Conservation (phyloP, 164 flowering plant genomes). For the Paratinospora sagittata region DNA sequence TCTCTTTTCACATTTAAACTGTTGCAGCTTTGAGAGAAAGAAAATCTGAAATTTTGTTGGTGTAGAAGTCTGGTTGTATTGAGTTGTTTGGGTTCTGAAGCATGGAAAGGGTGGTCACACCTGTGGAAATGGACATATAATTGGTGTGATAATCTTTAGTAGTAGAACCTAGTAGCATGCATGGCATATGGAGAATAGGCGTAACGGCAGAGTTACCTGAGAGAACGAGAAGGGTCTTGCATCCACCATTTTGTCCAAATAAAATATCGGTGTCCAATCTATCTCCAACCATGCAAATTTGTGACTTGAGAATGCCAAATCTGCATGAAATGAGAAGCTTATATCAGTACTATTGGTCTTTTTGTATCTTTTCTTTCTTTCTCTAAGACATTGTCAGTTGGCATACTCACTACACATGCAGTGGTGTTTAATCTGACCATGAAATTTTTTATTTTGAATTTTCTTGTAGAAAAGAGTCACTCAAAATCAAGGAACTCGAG, state of each 20-base stretch:
- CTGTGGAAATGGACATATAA: slow-evolving; percentile 25
- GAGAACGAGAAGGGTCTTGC: slow-evolving; percentile 97
- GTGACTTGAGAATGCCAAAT: slow-evolving; percentile 82
- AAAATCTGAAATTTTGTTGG: slow-evolving; percentile 86
- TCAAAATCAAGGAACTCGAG: background rate
- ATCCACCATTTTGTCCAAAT: slow-evolving; percentile 98
- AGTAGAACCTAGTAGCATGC: background rate
- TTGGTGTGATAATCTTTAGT: background rate
- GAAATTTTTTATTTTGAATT: background rate
- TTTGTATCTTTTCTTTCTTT: background rate
- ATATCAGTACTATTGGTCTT: background rate
- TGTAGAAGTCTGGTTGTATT: slow-evolving; percentile 93
- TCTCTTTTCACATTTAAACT: slow-evolving; percentile 29
- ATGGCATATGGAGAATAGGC: no score
- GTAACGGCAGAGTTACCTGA: slow-evolving; percentile 49
- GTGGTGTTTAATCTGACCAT: background rate
- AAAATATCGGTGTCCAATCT: slow-evolving; percentile 95
- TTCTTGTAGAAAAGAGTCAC: background rate
- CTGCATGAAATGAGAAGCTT: slow-evolving; percentile 28
- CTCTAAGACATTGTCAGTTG: background rate
- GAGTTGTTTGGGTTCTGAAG: slow-evolving; percentile 73
- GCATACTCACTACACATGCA: background rate
- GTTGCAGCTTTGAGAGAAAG: slow-evolving; percentile 72
- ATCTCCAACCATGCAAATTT: slow-evolving; percentile 99
- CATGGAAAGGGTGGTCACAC: slow-evolving; percentile 75